Conservation (phyloP, 2,329 filamentous ascomycete genomes). For the Microdochium nivale region DNA sequence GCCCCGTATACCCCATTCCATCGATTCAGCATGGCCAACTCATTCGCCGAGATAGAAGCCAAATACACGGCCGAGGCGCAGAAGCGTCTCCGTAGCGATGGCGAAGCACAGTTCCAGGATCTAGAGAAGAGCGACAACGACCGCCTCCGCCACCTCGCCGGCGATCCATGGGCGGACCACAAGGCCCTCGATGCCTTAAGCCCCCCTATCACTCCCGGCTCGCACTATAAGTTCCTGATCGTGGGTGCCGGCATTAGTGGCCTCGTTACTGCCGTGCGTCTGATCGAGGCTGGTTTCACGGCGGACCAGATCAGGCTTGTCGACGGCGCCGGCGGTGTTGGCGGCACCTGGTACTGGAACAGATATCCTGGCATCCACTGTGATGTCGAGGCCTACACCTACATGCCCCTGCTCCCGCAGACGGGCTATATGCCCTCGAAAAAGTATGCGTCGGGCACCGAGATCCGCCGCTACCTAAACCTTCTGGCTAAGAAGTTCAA, state of each 20-base stretch:
- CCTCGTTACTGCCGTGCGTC: constrained; percentile 15
- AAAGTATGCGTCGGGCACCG: constrained; percentile 24
- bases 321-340: constrained; percentile 33
- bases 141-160: constrained; percentile 16
- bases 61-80: constrained; percentile 18
- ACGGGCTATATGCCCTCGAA: constrained; percentile 48
- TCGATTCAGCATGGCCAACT: background rate
- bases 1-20: background rate
- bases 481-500: constrained; percentile 34
- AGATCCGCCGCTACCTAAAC: constrained; percentile 35
- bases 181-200: constrained; percentile 15
- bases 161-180: constrained; percentile 20
- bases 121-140: constrained; percentile 14
- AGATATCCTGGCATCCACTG: constrained; percentile 42
- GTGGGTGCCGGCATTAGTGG: constrained; percentile 17
- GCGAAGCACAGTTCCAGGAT: constrained; percentile 12
- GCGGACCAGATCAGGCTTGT: constrained; percentile 30
- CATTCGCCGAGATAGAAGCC: constrained; percentile 12
- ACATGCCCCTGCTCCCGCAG: constrained; percentile 52
- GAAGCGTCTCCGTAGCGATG: constrained; percentile 18
- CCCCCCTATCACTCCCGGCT: constrained; percentile 11
- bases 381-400: constrained; percentile 51
- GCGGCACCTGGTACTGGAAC: constrained; percentile 46
- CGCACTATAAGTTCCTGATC: constrained; percentile 18
- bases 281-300: constrained; percentile 24